These are phyloP conservation scores for Thelonectria discophora DNA, from an alignment of 2,329 filamentous ascomycete species.

Conservation along the genomic window DNA sequence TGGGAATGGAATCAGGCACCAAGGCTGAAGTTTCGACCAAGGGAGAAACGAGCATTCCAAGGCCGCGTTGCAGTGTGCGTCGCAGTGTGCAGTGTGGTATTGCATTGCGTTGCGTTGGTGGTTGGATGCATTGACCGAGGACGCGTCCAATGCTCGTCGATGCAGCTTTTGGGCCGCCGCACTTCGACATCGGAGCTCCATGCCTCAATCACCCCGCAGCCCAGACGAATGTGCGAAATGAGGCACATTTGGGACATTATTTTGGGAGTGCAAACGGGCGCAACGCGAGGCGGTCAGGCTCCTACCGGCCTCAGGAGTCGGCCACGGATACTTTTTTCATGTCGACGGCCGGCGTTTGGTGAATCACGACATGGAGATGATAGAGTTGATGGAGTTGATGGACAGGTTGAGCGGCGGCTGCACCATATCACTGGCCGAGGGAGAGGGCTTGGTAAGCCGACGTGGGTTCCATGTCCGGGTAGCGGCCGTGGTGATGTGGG, in stretches of 20 bases:
- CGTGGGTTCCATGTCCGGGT: too few relatives aligned
- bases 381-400: too few relatives aligned
- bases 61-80: not conserved
- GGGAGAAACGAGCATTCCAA: not conserved
- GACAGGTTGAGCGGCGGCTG: not conserved
- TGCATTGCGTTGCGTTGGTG: not conserved
- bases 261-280: too few relatives aligned
- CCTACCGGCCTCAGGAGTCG: not conserved
- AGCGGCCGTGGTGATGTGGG: too few relatives aligned
- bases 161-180: not conserved
- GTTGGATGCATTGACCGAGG: too few relatives aligned
- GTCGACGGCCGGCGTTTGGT: not conserved
- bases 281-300: not conserved
- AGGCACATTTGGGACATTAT: not conserved
- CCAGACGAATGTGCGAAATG: not conserved
- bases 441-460: not conserved
- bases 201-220: not conserved
- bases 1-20: too few relatives aligned
- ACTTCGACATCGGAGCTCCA: not conserved
- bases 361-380: not conserved
- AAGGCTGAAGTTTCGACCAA: too few relatives aligned
- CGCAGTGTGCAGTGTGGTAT: not conserved
- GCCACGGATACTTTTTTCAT: too few relatives aligned
- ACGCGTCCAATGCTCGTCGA: too few relatives aligned
- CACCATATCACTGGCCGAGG: not conserved